phyloP scores from a whole-genome alignment of 176 grass and related monocot species.

The Oryza brachyantha region DNA sequence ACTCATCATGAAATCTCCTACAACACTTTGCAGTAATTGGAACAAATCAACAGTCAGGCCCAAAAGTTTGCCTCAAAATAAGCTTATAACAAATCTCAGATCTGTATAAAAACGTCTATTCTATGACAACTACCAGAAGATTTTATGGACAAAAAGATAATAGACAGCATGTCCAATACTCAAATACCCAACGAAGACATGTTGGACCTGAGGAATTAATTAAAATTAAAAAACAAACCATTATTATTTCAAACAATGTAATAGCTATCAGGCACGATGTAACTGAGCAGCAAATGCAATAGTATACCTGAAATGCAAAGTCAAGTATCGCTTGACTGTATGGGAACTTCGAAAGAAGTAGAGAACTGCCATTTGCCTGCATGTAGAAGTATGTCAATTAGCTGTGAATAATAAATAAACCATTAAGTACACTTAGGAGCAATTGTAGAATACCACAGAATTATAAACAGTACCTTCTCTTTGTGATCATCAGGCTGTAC shows the following conservation, averaged over 20 bases:
- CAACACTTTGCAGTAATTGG: neutral
- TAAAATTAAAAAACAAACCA: neutral
- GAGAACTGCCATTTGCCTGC: conserved; percentile 70
- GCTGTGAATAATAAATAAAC: conserved; percentile 18
- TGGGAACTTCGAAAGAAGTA: conserved; percentile 92
- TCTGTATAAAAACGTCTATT: neutral
- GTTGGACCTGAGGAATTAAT: neutral
- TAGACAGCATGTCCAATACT: neutral
- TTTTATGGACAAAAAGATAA: neutral
- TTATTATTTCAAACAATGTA: neutral
- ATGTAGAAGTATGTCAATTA: conserved; percentile 35
- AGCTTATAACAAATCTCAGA: neutral
- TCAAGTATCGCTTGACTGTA: conserved; percentile 94
- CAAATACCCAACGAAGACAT: neutral
- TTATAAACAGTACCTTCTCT: conserved; percentile 60
- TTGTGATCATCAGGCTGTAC: conserved; percentile 73
- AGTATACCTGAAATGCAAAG: conserved; percentile 75
- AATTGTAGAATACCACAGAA: neutral
- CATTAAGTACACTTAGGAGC: neutral
- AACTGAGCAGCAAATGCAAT: neutral
- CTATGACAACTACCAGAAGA: neutral
- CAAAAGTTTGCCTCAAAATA: neutral
- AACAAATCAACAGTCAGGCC: neutral
- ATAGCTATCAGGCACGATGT: neutral
- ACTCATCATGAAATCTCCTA: neutral